phyloP scores from a whole-genome alignment of 345 rosid genomes.

The Eucalyptus microcorys region DNA sequence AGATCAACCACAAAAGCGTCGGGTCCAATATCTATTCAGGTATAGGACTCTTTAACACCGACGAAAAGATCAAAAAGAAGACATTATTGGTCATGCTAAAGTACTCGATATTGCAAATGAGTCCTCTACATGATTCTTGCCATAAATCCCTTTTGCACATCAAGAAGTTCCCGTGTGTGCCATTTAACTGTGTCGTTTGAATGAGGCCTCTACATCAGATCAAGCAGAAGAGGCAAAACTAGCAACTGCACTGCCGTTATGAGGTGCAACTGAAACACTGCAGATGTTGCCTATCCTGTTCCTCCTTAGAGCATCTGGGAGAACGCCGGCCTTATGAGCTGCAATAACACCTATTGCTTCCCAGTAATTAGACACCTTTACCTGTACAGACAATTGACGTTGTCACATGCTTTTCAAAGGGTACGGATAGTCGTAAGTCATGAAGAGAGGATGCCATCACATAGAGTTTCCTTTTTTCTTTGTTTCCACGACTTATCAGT shows the following conservation, averaged over 20 bases:
- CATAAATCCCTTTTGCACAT: background rate
- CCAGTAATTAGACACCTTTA: constrained; percentile 54
- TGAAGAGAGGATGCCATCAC: background rate
- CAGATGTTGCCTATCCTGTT: constrained; percentile 21
- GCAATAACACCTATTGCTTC: constrained; percentile 64
- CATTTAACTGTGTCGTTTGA: background rate
- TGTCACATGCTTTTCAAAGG: background rate
- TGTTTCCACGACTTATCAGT: background rate
- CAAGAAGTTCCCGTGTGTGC: background rate
- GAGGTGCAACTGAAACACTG: background rate
- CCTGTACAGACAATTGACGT: constrained; percentile 13
- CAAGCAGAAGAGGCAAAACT: background rate
- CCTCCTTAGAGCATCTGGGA: constrained; percentile 36
- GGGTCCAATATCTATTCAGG: background rate
- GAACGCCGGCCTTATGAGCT: constrained; percentile 51
- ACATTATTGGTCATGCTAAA: background rate
- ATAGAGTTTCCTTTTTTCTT: background rate
- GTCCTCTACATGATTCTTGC: background rate
- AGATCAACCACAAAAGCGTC: background rate
- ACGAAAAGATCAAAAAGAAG: background rate
- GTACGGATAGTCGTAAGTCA: background rate
- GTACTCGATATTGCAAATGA: background rate
- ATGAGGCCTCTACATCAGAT: background rate
- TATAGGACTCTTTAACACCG: background rate
- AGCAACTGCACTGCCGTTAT: constrained; percentile 18